phyloP scores from a whole-genome alignment of 495 filamentous ascomycete genomes.

The Aspergillus coremiiformis region DNA sequence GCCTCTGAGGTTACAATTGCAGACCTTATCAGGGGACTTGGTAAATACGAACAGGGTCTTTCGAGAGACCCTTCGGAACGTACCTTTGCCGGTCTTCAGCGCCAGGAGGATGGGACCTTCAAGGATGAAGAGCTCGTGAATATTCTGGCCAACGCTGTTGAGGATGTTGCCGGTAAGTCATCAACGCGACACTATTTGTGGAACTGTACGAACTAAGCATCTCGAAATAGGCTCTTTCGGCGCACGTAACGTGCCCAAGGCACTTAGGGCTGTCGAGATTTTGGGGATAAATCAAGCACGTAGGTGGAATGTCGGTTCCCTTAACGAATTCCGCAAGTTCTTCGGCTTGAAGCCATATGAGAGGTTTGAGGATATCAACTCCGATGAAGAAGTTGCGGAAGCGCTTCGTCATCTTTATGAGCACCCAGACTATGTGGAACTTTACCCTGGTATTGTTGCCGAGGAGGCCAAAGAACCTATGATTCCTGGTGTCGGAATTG shows the following conservation, averaged over 20 bases:
- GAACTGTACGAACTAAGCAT: not conserved
- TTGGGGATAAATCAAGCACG: constrained; percentile 55
- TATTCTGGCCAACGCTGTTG: constrained; percentile 51
- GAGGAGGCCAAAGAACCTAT: constrained; percentile 49
- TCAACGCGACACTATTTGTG: not conserved
- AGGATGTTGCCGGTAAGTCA: constrained; percentile 49
- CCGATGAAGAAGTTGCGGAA: constrained; percentile 48
- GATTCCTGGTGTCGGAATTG: constrained; percentile 48
- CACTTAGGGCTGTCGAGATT: constrained; percentile 50
- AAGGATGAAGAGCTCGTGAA: constrained; percentile 56
- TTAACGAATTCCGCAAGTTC: constrained; percentile 60
- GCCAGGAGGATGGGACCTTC: constrained; percentile 50
- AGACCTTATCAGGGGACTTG: constrained; percentile 47
- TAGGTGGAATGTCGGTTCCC: constrained; percentile 51
- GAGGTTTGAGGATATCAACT: constrained; percentile 57
- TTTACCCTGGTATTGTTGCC: constrained; percentile 54
- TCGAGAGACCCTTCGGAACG: constrained; percentile 47
- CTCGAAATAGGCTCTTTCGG: constrained; percentile 43
- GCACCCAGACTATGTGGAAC: constrained; percentile 55
- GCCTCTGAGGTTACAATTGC: constrained; percentile 44
- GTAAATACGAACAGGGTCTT: constrained; percentile 43
- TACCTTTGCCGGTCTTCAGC: constrained; percentile 50
- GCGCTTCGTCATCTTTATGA: constrained; percentile 48
- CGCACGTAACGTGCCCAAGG: constrained; percentile 52
- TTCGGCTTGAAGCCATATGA: constrained; percentile 50